These are phyloP conservation scores for Cladosporium sp. DNA, from an alignment of 2,329 filamentous ascomycete species.

Conservation along the genomic window DNA sequence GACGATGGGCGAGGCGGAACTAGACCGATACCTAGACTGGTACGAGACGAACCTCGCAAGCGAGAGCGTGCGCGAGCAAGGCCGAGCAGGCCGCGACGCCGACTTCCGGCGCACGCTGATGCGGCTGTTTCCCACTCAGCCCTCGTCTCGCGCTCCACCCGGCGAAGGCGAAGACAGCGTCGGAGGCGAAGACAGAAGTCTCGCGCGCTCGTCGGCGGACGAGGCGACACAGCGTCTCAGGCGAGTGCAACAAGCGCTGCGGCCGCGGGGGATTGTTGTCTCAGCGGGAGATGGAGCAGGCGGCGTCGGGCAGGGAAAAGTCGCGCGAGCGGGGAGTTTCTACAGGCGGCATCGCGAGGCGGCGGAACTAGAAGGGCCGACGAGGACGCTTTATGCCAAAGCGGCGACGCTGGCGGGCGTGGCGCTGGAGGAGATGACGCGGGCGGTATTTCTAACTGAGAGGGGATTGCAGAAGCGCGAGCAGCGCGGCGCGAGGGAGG, in stretches of 20 bases:
- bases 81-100: conserved; percentile 26
- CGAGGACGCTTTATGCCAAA: conserved; percentile 45
- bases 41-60: conserved; percentile 62
- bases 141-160: neutral
- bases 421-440: conserved; percentile 44
- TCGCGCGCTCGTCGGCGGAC: conserved; percentile 8
- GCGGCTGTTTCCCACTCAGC: conserved; percentile 34
- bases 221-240: conserved; percentile 31
- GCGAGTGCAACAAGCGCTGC: conserved; percentile 38
- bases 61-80: conserved; percentile 34
- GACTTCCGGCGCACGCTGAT: conserved; percentile 38
- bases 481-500: conserved; percentile 25
- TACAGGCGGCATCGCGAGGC: conserved; percentile 46
- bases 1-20: conserved; percentile 52
- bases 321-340: conserved; percentile 43
- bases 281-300: conserved; percentile 25
- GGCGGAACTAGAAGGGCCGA: conserved; percentile 39
- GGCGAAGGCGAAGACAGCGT: neutral
- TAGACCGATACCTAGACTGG: conserved; percentile 76
- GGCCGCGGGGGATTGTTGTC: conserved; percentile 32
- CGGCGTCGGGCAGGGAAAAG: conserved; percentile 10
- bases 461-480: conserved; percentile 35
- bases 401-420: conserved; percentile 47
- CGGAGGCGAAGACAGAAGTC: conserved; percentile 10
- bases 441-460: conserved; percentile 47